Base-by-base conservation (phyloP, 2,329 filamentous ascomycete species). In the Penicillium sp. region DNA sequence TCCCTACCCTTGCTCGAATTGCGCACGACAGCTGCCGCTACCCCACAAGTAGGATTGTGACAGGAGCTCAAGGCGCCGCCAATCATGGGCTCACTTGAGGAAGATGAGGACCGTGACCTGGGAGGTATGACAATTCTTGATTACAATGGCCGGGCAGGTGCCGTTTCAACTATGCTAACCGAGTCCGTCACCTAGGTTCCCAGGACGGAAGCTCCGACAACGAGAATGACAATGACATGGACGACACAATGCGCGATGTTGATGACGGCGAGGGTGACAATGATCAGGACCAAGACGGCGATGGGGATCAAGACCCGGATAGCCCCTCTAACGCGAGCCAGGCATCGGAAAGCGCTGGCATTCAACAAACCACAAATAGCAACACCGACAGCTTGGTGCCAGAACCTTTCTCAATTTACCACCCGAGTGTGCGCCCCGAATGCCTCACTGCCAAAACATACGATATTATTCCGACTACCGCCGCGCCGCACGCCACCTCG, bases 391-490 rank as follows among this genome's bases (percentile, higher is more conserved):
- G 64, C 46, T 51, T 60, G 13, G 56, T 72, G 2, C 62, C 71
- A 7, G 73, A 67, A 57, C 63, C 58, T 39, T 66, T 69, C 47
- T 74, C 73, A 38, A 76, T 74, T 56, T 79, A 76, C 61, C 84
- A 83, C 44, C 88, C 87, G 1, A 79, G 77, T 46, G 81, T 91
- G n/a, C 84, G 89, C 0, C 81, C 86, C 10, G 91, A 96, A 67
- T 89, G 86, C n/a, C 77, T 96, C 46, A 87, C 82, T 1, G 93
- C 94, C 13, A 78, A 81, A 38, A 84, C 88, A 2, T 99, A 97
- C 77, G 94, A 99, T 70, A 96, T 99, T 56, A 88, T 96, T 1
- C 94, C 94, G 1, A 97, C 94, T 19, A 97, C 97, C 76, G 94
- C 94, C 2, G 94, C 94, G 3, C 94, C 94, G 1, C 92, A 97